Conservation (phyloP, 1,284 basidiomycete species). For the Tilletiopsis washingtonensis region DNA sequence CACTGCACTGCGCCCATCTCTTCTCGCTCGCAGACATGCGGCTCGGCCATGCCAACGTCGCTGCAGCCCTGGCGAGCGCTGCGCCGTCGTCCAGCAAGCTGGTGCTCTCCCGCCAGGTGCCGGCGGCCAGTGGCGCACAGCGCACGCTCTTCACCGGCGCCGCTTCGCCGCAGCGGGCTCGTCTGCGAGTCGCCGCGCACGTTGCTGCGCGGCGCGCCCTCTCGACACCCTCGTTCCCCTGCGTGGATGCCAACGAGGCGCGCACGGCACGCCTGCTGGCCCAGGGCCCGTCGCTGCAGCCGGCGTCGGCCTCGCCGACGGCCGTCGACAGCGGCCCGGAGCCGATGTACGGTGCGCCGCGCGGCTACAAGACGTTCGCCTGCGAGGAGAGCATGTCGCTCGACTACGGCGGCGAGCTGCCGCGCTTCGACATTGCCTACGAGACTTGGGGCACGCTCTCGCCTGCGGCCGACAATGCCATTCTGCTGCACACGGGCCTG, state of each 20-base stretch:
- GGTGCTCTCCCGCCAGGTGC: no score
- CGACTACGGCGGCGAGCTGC: constrained; percentile 64
- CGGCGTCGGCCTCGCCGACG: not conserved
- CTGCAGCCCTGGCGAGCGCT: no score
- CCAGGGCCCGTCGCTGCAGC: constrained; percentile 4
- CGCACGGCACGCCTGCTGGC: constrained; percentile 25
- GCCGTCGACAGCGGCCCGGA: constrained; percentile 46
- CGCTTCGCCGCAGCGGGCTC: no score
- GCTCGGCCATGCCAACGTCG: no score
- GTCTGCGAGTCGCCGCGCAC: no score
- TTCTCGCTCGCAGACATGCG: no score
- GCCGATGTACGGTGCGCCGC: constrained; percentile 50
- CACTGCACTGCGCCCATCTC: no score
- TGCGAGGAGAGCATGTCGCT: constrained; percentile 59
- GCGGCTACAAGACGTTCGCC: constrained; percentile 48
- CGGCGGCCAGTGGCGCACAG: no score
- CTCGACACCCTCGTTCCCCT: constrained; percentile 37
- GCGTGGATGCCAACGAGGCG: constrained; percentile 43
- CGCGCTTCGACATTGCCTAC: constrained; percentile 78
- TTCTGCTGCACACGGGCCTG: constrained; percentile 92
- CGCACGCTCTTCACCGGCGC: no score
- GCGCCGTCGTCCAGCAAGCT: no score
- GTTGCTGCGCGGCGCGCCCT: no score
- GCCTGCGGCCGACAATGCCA: constrained; percentile 70
- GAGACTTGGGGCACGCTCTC: constrained; percentile 94